phyloP scores from a whole-genome alignment of 2,329 filamentous ascomycete species.

The Bipolaris oryzae region DNA sequence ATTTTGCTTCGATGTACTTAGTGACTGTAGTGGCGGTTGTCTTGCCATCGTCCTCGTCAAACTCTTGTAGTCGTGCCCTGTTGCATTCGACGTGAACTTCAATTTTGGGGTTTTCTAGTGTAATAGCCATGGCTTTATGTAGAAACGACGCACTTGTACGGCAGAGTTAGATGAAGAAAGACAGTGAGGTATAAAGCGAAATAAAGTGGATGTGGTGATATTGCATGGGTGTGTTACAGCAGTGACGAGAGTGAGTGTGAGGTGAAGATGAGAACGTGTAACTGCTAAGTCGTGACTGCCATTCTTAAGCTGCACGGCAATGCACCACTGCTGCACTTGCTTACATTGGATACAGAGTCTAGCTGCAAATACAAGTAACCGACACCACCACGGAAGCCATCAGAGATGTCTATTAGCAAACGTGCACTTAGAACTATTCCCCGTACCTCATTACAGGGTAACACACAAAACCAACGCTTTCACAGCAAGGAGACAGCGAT shows the following conservation, averaged over 20 bases:
- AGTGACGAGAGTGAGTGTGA: not conserved
- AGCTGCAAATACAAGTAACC: not conserved
- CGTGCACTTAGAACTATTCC: not conserved
- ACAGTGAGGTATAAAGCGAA: not conserved
- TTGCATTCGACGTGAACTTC: conserved; percentile 28
- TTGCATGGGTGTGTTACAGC: not conserved
- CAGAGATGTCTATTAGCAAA: too few species aligned
- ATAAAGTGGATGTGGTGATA: not conserved
- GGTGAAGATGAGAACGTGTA: not conserved
- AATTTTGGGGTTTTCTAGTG: conserved; percentile 16
- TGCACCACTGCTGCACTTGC: not conserved
- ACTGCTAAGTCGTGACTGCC: not conserved
- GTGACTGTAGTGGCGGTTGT: conserved; percentile 9
- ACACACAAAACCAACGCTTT: not conserved
- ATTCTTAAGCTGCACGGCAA: not conserved
- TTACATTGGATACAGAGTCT: not conserved
- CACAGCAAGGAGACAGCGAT: not conserved
- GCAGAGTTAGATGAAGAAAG: not conserved
- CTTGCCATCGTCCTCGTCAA: conserved; percentile 26
- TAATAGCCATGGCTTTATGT: conserved; percentile 28
- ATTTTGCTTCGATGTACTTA: conserved; percentile 42
- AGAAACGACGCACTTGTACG: not conserved
- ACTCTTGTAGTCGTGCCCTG: conserved; percentile 29
- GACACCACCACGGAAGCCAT: not conserved
- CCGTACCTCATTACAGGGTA: not conserved